phyloP scores from a whole-genome alignment of 1,284 basidiomycete genomes.

The Heterobasidion irregulare region DNA sequence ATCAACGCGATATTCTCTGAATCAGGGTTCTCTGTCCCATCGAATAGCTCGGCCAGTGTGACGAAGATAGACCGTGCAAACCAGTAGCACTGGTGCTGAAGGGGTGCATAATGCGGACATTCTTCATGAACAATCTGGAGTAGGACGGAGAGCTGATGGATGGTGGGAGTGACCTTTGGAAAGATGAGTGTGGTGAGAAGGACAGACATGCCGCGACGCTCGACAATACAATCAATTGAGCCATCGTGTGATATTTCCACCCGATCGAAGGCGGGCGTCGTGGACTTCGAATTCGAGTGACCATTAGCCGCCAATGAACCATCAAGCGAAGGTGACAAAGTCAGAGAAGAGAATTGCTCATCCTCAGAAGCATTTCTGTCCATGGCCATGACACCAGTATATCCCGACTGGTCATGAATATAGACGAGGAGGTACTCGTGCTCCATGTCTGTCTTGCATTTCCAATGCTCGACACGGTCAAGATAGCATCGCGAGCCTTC shows the following conservation, averaged over 20 bases:
- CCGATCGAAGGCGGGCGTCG: conserved; percentile 6
- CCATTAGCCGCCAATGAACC: neutral
- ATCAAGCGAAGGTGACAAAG: conserved; percentile 1
- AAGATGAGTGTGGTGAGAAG: conserved; percentile 9
- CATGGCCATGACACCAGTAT: conserved; percentile 8
- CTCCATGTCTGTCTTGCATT: conserved; percentile 11
- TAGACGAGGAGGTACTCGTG: conserved; percentile 12
- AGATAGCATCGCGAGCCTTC: conserved; percentile 5
- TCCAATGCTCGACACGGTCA: conserved; percentile 11
- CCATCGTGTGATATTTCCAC: conserved; percentile 13
- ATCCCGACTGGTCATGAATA: conserved; percentile 5
- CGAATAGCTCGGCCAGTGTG: conserved; percentile 6
- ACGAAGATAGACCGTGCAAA: conserved; percentile 10
- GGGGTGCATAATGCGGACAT: conserved; percentile 12
- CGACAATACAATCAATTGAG: conserved; percentile 5
- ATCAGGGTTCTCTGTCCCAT: conserved; percentile 6
- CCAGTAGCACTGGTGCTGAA: conserved; percentile 12
- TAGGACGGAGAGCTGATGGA: conserved; percentile 11
- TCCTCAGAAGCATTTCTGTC: conserved; percentile 10
- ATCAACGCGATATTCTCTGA: conserved; percentile 1
- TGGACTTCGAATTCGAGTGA: neutral
- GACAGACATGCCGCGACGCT: conserved; percentile 5
- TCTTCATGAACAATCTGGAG: conserved; percentile 8
- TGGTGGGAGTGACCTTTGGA: neutral
- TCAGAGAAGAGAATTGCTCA: neutral